Base-by-base conservation (phyloP, 179 eudicot species). In the Camellia oleifera region DNA sequence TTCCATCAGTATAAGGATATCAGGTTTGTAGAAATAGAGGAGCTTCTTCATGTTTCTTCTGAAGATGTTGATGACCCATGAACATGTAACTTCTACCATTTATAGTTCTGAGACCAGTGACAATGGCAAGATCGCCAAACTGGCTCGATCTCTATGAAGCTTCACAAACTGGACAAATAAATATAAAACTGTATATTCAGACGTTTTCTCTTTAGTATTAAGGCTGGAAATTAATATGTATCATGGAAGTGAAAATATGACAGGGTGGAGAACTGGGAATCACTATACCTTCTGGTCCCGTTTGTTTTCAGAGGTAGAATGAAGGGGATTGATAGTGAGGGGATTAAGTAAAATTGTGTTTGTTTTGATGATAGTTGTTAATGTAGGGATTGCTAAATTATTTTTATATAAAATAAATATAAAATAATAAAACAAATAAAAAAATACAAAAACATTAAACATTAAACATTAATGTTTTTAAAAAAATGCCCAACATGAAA, bases 131-230 rank as follows among this genome's bases (percentile, higher is more conserved):
- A 81, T 95, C 98, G 84, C 94, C 98, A 82, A 95, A 75, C 99
- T 98, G 54, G 91, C 92, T 79, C 99, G 92, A 84, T 95, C 99
- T 80, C 99, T 98, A 84, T 95, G 99, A 71, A 95, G 92, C 94
- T 95, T 98, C 65, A 95, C 91, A 91, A 95, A 95, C 99, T 95
- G 87, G 56, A 72, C 52, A 69, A 57, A 77, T 15, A 75, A 78
- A 67, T 78, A 71, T 61, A 20, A 79, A 64, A 69, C 56, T 9
- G 63, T 44, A 79, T 57, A 44, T 23, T 15, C n/a, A 78, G 68
- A 80, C 69, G 68, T 75, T 76, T 26, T 65, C 60, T 45, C 73
- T 62, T 40, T 0, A 66, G 10, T 77, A 46, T 52, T 58, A 78
- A 63, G 60, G 58, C 50, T n/a, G 52, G 53, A 68, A 56, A 71